Conservation (phyloP, 495 filamentous ascomycete genomes). For the Penicillium steckii region DNA sequence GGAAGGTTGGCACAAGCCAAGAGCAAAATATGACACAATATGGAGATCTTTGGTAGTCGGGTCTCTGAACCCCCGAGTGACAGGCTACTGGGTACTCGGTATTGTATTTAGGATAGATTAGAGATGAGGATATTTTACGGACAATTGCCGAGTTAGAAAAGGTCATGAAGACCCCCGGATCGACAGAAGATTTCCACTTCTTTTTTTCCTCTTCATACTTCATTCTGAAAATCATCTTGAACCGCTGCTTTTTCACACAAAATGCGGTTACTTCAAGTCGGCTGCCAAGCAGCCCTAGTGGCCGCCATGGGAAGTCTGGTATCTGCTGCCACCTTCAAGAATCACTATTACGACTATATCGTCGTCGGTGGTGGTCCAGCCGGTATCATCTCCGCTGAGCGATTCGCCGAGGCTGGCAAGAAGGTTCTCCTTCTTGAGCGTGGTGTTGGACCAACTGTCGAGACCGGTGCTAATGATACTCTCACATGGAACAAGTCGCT, state of each 20-base stretch:
- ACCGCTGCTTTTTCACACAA: background rate
- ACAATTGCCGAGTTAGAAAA: background rate
- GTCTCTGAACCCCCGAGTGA: background rate
- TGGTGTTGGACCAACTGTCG: conserved; percentile 32
- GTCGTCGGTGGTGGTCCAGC: conserved; percentile 36
- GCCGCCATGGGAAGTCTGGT: conserved; percentile 11
- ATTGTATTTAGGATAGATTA: background rate
- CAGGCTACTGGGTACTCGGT: background rate
- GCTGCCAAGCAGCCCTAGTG: conserved; percentile 13
- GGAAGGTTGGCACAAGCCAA: conserved; percentile 6
- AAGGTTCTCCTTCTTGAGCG: conserved; percentile 42
- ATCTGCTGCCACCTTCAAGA: conserved; percentile 19
- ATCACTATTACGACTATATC: conserved; percentile 28
- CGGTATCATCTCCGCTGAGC: conserved; percentile 53
- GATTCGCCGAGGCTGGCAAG: conserved; percentile 60
- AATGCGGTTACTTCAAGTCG: conserved; percentile 12
- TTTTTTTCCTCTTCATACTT: background rate
- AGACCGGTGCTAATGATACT: conserved; percentile 29
- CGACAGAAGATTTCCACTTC: background rate
- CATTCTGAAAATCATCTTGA: background rate
- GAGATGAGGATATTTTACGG: background rate
- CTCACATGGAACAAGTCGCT: conserved; percentile 39
- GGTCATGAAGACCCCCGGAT: background rate
- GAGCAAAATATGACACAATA: conserved; percentile 9
- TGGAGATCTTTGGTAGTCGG: conserved; percentile 5